Conservation (phyloP, 805 yeast species). For the Suhomyces pyralidae region DNA sequence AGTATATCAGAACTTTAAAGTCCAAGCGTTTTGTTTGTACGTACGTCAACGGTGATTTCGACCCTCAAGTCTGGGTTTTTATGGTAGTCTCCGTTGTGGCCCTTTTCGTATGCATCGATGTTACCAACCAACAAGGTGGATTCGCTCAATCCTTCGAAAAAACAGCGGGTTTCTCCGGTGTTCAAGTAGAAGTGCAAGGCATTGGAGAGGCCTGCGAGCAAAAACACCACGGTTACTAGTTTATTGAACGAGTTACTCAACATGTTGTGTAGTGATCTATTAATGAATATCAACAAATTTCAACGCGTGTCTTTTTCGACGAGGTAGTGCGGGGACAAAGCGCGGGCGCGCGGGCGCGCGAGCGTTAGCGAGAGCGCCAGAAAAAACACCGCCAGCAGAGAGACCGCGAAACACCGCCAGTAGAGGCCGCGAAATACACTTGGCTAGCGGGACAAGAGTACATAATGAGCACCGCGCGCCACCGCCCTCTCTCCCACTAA, state of each 20-base stretch:
- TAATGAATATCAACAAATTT: too few species aligned
- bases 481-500: too few species aligned
- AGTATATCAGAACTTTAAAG: neutral
- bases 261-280: neutral
- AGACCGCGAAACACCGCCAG: too few species aligned
- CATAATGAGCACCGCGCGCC: too few species aligned
- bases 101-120: constrained; percentile 65
- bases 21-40: constrained; percentile 13
- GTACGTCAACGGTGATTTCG: constrained; percentile 64
- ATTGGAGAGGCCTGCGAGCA: constrained; percentile 13
- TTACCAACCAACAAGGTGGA: constrained; percentile 78
- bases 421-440: too few species aligned
- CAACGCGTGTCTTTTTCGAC: constrained; percentile 10
- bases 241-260: constrained; percentile 4
- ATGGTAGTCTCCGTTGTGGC: constrained; percentile 45
- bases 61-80: constrained; percentile 56
- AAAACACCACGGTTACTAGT: constrained; percentile 9
- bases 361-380: too few species aligned
- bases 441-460: too few species aligned
- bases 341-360: too few species aligned
- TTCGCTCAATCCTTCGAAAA: constrained; percentile 73
- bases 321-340: constrained; percentile 2
- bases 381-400: too few species aligned
- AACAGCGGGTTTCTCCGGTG: constrained; percentile 77
- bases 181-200: constrained; percentile 78